Evolutionary conservation across 352 stramenopile genomes (phyloP), one percentile per base, ranked within the genome.

Genomic region (Globisporangium barbulae): DNA sequence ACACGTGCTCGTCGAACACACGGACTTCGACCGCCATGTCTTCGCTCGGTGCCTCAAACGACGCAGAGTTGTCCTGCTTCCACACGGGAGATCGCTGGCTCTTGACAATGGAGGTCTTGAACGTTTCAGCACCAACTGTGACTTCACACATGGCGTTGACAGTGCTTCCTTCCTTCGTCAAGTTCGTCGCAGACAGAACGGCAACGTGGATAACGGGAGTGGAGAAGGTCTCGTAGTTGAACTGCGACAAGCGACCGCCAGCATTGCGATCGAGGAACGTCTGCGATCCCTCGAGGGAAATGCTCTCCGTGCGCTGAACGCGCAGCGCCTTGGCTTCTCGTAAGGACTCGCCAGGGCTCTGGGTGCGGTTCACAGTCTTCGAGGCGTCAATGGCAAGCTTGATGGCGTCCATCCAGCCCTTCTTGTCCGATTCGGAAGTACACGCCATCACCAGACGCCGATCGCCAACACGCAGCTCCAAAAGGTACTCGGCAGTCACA

Each of bases 91-190:
- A 94, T 15, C 84, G 82, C 56, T 93, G 83, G 54, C 78, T 79
- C 60, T 92, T 93, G 25, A 94, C 81, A 12, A 91, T 79, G 28
- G 80, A 88, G 47, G 86, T 94, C 65, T 90, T 91, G 55, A 94
- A 94, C 12, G 86, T 92, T 52, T 93, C 86, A 17, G 81, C 77
- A 17, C 85, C 85, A 5, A 94, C 74, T 0, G 86, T 93, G 9
- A 94, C 78, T 67, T 94, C 86, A 70, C 86, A 94, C 61, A 93
- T 49, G 2, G 82, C 82, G 59, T 94, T 94, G 25, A 94, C 84
- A 5, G 79, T 78, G 41, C 82, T 87, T 31, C 81, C 81, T 15
- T 79, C 74, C 64, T 91, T 92, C 10, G 84, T 80, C 60, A 94
- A 60, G 59, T 94, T 94, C 17, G 84, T 92, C 12, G 84, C 86